Percentiles rank a stretch among this genome's conserved stretches.
Evolutionary conservation across 139 green algal genomes (phyloP).

Genomic region (Picochlorum sp.): DNA sequence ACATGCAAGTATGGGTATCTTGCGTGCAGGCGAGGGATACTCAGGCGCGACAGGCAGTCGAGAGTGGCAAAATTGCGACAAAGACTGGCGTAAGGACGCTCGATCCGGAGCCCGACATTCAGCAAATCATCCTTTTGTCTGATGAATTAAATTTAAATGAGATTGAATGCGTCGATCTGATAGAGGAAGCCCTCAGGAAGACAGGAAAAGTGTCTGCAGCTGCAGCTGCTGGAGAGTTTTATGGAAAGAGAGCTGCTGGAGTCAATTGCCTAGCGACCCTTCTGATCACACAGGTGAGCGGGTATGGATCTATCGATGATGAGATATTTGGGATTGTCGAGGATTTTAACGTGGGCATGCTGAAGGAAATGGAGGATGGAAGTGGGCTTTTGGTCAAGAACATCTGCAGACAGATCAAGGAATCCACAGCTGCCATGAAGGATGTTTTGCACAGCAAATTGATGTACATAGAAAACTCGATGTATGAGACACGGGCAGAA

Average conservation of each 20-base stretch:
- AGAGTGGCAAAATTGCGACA: slow-evolving; percentile 29
- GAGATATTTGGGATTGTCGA: slow-evolving; percentile 8
- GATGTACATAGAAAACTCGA: neutral
- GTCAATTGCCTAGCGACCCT: slow-evolving; percentile 36
- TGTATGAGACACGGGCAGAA: too few species aligned
- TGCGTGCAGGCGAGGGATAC: slow-evolving; percentile 36
- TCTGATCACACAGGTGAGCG: slow-evolving; percentile 32
- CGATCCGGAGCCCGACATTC: slow-evolving; percentile 53
- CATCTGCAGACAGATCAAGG: slow-evolving; percentile 37
- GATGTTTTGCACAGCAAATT: slow-evolving; percentile 30
- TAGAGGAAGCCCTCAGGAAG: slow-evolving; percentile 44
- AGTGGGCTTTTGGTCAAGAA: slow-evolving; percentile 30
- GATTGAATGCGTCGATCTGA: slow-evolving; percentile 42
- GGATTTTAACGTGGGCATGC: slow-evolving; percentile 34
- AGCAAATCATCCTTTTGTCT: slow-evolving; percentile 46
- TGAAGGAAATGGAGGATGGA: slow-evolving; percentile 17
- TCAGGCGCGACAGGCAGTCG: slow-evolving; percentile 37
- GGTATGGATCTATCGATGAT: neutral
- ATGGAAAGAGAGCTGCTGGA: slow-evolving; percentile 44
- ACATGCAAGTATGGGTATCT: neutral
- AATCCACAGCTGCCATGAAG: slow-evolving; percentile 11
- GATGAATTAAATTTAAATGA: slow-evolving; percentile 63
- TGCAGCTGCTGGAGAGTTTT: slow-evolving; percentile 44
- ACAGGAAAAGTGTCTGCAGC: slow-evolving; percentile 36
- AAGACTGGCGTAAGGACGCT: slow-evolving; percentile 40